Conservation (phyloP, 2,329 filamentous ascomycete genomes). For the Myrmaecium sp. region DNA sequence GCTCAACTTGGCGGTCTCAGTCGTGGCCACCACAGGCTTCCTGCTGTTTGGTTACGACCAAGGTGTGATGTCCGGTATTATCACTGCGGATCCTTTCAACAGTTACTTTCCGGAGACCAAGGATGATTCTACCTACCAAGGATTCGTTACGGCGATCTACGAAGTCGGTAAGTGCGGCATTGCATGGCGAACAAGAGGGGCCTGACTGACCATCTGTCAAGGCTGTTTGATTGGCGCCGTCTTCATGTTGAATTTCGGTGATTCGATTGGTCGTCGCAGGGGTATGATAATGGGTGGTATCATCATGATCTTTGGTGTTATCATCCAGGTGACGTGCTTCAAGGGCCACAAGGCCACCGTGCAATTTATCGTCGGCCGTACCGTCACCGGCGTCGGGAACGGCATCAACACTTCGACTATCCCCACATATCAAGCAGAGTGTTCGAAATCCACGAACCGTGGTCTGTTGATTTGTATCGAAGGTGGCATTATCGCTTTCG, state of each 20-base stretch:
- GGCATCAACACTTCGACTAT: conserved; percentile 40
- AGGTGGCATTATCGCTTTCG: conserved; percentile 34
- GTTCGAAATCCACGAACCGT: conserved; percentile 37
- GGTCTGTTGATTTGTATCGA: conserved; percentile 45
- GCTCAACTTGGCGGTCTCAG: conserved; percentile 40
- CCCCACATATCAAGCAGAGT: conserved; percentile 37
- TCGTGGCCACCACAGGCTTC: conserved; percentile 48
- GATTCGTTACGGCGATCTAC: conserved; percentile 35
- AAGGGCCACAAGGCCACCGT: conserved; percentile 20
- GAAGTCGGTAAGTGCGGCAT: conserved; percentile 28
- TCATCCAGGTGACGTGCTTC: conserved; percentile 22
- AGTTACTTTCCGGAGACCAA: conserved; percentile 22
- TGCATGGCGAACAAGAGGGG: conserved; percentile 1
- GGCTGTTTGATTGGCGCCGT: conserved; percentile 24
- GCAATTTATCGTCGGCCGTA: conserved; percentile 36
- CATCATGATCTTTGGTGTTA: conserved; percentile 27
- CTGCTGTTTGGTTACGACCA: conserved; percentile 42
- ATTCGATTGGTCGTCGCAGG: conserved; percentile 25
- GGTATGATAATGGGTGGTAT: conserved; percentile 25
- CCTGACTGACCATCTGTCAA: conserved; percentile 7
- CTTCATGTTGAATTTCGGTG: conserved; percentile 20
- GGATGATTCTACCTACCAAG: conserved; percentile 29
- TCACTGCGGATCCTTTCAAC: conserved; percentile 17
- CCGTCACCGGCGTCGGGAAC: conserved; percentile 36
- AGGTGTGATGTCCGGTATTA: conserved; percentile 21